Percentiles rank a stretch among this genome's conserved stretches.
phyloP scores from a whole-genome alignment of 495 filamentous ascomycete genomes.

The Glonium stellatum region DNA sequence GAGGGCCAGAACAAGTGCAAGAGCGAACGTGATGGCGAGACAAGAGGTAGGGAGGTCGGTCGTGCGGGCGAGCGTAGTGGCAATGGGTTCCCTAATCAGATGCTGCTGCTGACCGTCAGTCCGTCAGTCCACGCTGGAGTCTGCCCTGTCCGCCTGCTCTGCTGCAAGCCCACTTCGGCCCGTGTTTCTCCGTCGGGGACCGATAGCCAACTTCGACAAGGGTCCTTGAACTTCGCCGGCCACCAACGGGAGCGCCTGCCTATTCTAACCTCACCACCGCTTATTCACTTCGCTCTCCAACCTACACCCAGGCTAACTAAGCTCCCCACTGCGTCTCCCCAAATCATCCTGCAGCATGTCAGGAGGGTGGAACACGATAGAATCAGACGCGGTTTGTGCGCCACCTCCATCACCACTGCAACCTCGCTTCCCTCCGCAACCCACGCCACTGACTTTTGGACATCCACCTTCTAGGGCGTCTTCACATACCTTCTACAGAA shows the following conservation, averaged over 20 bases:
- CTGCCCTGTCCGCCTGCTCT: too few species aligned
- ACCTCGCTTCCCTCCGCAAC: constrained; percentile 2
- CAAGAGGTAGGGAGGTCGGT: background rate
- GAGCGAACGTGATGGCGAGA: too few species aligned
- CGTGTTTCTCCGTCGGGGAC: too few species aligned
- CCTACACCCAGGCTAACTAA: background rate
- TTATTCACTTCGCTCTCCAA: background rate
- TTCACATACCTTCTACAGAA: constrained; percentile 93
- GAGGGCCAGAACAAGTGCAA: too few species aligned
- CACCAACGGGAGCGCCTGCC: too few species aligned
- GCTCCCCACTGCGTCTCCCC: background rate
- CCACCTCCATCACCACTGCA: constrained; percentile 4
- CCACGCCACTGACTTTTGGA: constrained; percentile 3
- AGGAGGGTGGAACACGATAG: constrained; percentile 71
- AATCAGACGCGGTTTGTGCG: constrained; percentile 79
- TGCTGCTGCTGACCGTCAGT: too few species aligned
- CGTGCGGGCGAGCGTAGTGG: background rate
- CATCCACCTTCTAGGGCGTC: constrained; percentile 59
- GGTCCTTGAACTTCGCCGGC: too few species aligned
- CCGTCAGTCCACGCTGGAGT: too few species aligned
- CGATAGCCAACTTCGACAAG: too few species aligned
- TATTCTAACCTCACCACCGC: too few species aligned
- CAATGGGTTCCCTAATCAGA: too few species aligned
- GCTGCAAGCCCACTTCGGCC: too few species aligned
- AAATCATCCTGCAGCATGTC: constrained; percentile 26